Base-by-base conservation (phyloP, 2,329 filamentous ascomycete species). In the Dothistroma septosporum region DNA sequence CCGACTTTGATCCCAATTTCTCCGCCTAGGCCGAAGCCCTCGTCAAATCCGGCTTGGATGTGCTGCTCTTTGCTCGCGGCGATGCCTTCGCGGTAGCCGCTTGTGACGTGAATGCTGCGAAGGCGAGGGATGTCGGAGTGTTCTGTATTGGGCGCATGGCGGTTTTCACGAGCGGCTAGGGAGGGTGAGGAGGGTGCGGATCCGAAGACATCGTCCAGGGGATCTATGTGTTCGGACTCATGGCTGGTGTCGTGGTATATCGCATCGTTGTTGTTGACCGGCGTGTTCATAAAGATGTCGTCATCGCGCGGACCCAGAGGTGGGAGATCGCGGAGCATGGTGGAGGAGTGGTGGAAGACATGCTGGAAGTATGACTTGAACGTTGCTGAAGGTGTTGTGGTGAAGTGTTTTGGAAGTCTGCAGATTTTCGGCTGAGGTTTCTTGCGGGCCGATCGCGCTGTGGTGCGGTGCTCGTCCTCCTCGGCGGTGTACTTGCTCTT, bases 81-180 rank as follows among this genome's bases (percentile, higher is more conserved):
- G 57, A 97, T 84, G 49, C 93, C 94, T 70, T 97, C 92, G 61
- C 93, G 88, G 76, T 97, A 97, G 21, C 94, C 94, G 44, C 90
- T 87, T 8, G 90, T 97, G 56, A 86, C 83, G 74, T 96, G 91
- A 58, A 89, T 87, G 47, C 85, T 83, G 69, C 89, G 86, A 16
- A 96, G 82, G 24, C 89, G 86, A 21, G 83, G 85, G 55, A 94
- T 83, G 68, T 96, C 92, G n/a, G 83, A 86, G 46, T 82, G 80
- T 11, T 66, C 58, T 58, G 46, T 24, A 50, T 33, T 31, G 22
- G 19, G 9, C 21, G 19, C 19, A n/a, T 14, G n/a, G 28, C 14
- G 10, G 28, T 32, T 22, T 21, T 50, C 31, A 4, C 62, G 37
- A 11, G 56, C 61, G n/a, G 47, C 24, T 1, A 66, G 57, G 0